These are phyloP conservation scores for Plantago elongata DNA, from an alignment of 257 asterid species.

Conservation along the genomic window DNA sequence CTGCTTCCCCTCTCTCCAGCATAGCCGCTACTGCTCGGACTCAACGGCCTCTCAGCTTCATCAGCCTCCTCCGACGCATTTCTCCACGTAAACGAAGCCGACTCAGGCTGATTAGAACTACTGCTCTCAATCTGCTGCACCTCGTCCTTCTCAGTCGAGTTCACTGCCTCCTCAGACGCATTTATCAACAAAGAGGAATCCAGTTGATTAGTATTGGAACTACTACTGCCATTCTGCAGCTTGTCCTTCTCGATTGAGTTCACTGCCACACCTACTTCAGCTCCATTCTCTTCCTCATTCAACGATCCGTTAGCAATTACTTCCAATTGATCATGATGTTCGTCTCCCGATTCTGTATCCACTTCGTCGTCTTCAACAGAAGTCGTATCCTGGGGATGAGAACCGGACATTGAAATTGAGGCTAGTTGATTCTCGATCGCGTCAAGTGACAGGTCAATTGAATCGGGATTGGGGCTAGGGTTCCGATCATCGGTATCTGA, in stretches of 20 bases:
- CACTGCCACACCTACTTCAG: slow-evolving; percentile 23
- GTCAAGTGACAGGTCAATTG: slow-evolving; percentile 85
- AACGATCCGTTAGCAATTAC: slow-evolving; percentile 32
- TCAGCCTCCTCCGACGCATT: slow-evolving; percentile 34
- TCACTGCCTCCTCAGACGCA: slow-evolving; percentile 24
- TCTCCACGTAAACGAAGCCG: slow-evolving; percentile 39
- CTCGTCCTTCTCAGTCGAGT: slow-evolving; percentile 1
- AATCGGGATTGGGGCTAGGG: slow-evolving; percentile 37
- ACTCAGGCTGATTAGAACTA: slow-evolving; percentile 26
- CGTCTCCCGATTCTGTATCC: slow-evolving; percentile 15
- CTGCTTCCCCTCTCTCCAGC: slow-evolving; percentile 96
- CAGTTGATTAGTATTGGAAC: slow-evolving; percentile 11
- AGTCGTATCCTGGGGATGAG: slow-evolving; percentile 36
- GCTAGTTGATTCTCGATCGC: slow-evolving; percentile 88
- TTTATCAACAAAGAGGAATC: slow-evolving; percentile 49
- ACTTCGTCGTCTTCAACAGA: slow-evolving; percentile 30
- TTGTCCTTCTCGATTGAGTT: slow-evolving; percentile 6
- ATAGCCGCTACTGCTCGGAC: slow-evolving; percentile 94
- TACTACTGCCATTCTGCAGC: background rate
- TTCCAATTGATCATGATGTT: slow-evolving; percentile 25
- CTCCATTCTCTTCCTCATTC: slow-evolving; percentile 24
- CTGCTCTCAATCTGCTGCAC: slow-evolving; percentile 24
- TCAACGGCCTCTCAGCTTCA: slow-evolving; percentile 54
- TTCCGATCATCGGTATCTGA: slow-evolving; percentile 34
- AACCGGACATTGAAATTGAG: slow-evolving; percentile 67